Evolutionary conservation across 495 filamentous ascomycete species (phyloP).

Genomic region (Lineolata rhizophorae): DNA sequence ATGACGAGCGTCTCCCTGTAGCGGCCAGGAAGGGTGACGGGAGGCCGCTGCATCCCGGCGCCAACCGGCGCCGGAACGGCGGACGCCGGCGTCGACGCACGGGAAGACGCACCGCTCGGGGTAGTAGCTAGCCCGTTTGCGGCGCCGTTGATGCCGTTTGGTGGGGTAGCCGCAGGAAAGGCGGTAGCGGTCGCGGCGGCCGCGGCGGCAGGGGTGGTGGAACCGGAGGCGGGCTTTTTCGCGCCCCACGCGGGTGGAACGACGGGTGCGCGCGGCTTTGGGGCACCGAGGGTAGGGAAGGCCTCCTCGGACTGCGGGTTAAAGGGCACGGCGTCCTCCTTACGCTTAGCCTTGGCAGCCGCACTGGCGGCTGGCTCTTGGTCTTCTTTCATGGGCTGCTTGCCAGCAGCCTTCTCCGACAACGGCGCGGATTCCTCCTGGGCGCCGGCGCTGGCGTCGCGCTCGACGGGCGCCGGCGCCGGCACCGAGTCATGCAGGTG

Average conservation of each 20-base stretch:
- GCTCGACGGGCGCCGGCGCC: conserved; percentile 12
- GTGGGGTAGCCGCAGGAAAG: too few relatives aligned
- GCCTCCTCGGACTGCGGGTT: conserved; percentile 73
- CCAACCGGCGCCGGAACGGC: conserved; percentile 15
- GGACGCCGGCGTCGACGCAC: conserved; percentile 32
- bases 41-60: conserved; percentile 25
- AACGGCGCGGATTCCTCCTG: conserved; percentile 19
- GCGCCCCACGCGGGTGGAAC: conserved; percentile 46
- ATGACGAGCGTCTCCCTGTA: conserved; percentile 54
- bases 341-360: conserved; percentile 18
- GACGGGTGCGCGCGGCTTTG: conserved; percentile 36
- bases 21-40: conserved; percentile 53
- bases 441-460: conserved; percentile 8
- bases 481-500: conserved; percentile 12
- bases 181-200: too few relatives aligned
- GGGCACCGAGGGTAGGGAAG: conserved; percentile 67
- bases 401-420: conserved; percentile 37
- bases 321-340: conserved; percentile 16
- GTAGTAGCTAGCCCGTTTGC: conserved; percentile 20
- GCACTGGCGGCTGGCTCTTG: conserved; percentile 13
- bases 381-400: conserved; percentile 28
- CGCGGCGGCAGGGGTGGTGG: conserved; percentile 40
- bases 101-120: conserved; percentile 22
- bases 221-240: conserved; percentile 31
- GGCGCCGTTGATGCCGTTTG: conserved; percentile 20